Percentiles rank a stretch among this genome's conserved stretches.
These are phyloP conservation scores for Chaetomium sp. DNA, from an alignment of 2,329 filamentous ascomycete species.

Conservation along the genomic window DNA sequence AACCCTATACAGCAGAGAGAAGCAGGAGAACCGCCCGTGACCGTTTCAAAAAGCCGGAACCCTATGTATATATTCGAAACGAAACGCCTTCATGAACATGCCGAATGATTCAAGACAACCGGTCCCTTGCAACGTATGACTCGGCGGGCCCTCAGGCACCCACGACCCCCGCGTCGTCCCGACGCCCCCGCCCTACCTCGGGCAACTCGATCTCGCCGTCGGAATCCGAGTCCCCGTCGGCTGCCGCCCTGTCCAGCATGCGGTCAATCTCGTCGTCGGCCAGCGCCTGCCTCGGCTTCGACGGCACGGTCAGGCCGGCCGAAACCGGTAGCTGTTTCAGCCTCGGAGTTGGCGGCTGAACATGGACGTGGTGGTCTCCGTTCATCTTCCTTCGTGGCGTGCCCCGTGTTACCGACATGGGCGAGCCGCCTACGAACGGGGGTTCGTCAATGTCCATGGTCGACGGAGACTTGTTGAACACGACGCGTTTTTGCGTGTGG, in stretches of 20 bases:
- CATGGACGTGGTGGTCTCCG: constrained; percentile 37
- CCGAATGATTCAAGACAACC: background rate
- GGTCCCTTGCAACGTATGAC: background rate
- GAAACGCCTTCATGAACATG: background rate
- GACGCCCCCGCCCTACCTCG: constrained; percentile 41
- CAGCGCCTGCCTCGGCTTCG: constrained; percentile 47
- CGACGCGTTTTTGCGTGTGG: constrained; percentile 48
- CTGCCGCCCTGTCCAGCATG: constrained; percentile 58
- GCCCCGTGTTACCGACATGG: constrained; percentile 39
- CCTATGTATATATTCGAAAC: background rate
- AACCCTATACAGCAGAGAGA: background rate
- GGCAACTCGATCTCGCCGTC: constrained; percentile 57
- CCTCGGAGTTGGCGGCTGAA: constrained; percentile 34
- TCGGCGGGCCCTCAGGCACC: background rate
- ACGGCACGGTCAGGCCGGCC: constrained; percentile 48
- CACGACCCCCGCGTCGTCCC: constrained; percentile 33
- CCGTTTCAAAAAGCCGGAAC: background rate
- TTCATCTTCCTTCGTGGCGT: constrained; percentile 50
- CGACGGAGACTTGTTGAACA: constrained; percentile 51
- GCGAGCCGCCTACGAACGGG: constrained; percentile 37
- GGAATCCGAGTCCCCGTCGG: constrained; percentile 56
- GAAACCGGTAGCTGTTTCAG: constrained; percentile 52
- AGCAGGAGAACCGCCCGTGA: background rate
- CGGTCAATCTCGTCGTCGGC: constrained; percentile 60
- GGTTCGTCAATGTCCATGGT: constrained; percentile 53